Percentiles rank a stretch among this genome's conserved stretches.
phyloP scores from a whole-genome alignment of 306 rosid species.

The Acacia confusa region DNA sequence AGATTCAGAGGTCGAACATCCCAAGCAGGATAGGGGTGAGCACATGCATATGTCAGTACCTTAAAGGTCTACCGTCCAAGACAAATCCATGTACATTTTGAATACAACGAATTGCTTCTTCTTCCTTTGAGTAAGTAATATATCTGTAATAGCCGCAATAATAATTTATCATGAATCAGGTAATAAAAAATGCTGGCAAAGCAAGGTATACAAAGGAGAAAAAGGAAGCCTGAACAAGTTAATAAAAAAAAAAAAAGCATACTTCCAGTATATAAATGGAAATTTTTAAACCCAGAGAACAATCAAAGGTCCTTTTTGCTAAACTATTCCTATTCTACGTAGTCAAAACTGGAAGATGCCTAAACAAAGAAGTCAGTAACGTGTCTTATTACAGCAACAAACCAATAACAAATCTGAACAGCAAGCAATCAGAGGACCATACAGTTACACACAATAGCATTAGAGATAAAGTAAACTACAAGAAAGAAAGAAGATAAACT shows the following conservation, averaged over 20 bases:
- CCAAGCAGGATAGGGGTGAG: neutral
- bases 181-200: neutral
- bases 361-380: neutral
- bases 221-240: neutral
- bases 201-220: neutral
- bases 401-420: neutral
- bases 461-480: conserved; percentile 1
- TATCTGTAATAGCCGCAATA: conserved; percentile 54
- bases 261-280: neutral
- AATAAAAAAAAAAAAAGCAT: neutral
- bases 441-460: neutral
- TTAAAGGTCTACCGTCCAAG: conserved; percentile 88
- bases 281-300: neutral
- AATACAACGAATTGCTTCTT: conserved; percentile 96
- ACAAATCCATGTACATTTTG: conserved; percentile 99
- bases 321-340: neutral
- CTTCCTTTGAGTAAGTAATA: conserved; percentile 95
- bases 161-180: neutral
- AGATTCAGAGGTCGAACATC: conserved; percentile 7
- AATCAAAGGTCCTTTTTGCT: neutral
- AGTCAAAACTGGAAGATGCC: neutral
- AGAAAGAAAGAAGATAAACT: conserved; percentile 42
- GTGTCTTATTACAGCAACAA: neutral
- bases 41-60: conserved; percentile 42
- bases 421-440: neutral